Percentiles rank a stretch among this genome's conserved stretches.
Evolutionary conservation across 2,329 filamentous ascomycete species (phyloP).

Genomic region (Claviceps sp.): DNA sequence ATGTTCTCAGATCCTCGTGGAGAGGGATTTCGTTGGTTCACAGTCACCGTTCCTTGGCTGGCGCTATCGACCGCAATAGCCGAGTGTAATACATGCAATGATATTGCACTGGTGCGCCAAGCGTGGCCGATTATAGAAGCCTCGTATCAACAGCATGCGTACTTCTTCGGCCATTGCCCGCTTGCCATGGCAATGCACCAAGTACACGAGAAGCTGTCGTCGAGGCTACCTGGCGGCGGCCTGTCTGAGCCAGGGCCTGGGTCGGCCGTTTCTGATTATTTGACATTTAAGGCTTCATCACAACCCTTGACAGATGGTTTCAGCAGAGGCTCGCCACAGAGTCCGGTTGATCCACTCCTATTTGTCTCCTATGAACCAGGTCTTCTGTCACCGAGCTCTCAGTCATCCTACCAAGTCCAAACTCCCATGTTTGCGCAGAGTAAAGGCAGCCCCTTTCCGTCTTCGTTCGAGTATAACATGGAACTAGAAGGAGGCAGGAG

Average conservation of each 20-base stretch:
- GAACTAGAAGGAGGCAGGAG: background rate
- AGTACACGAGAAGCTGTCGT: background rate
- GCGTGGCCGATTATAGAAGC: constrained; percentile 7
- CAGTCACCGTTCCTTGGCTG: constrained; percentile 5
- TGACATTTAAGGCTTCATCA: background rate
- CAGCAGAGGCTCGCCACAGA: background rate
- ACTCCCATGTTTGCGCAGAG: background rate
- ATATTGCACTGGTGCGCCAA: constrained; percentile 1
- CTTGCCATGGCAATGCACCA: background rate
- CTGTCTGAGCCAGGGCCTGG: background rate
- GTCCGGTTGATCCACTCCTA: background rate
- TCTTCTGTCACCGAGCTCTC: background rate
- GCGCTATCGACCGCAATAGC: constrained; percentile 6
- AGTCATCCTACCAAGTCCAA: background rate
- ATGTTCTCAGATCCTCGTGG: constrained; percentile 8
- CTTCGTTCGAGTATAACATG: background rate
- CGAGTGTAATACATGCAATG: constrained; percentile 7
- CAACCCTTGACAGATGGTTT: background rate
- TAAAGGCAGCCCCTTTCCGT: background rate
- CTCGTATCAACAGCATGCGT: constrained; percentile 4
- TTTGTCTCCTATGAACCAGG: background rate
- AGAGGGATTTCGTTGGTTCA: constrained; percentile 7
- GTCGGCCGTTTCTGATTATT: background rate
- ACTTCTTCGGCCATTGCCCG: background rate
- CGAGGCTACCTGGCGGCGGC: background rate